Evolutionary conservation across 2,329 filamentous ascomycete species (phyloP), one percentile per base, ranked within the genome.

Genomic region (Fusarium musae): DNA sequence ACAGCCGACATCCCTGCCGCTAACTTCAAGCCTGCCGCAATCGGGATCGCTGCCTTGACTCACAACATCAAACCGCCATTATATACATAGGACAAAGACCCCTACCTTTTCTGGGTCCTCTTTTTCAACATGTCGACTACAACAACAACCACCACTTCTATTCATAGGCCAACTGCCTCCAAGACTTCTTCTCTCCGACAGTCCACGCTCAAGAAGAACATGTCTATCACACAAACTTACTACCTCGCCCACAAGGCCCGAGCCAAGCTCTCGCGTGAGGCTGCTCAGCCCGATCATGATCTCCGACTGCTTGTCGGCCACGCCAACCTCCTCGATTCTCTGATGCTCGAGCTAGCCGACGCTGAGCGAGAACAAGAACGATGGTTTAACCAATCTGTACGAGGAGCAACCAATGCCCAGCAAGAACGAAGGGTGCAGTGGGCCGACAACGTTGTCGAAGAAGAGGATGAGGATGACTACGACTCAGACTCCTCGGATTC

Each of bases 201-300:
- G 53, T 61, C 75, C 65, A 76, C 85, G 57, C 83, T 85, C 75
- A 88, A 93, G 86, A 93, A 95, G 85, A 95, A 93, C 86, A 98
- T 98, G 96, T 97, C 93, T 83, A 93, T 98, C 86, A 97, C 96
- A 34, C 95, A 98, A 86, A 98, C 96, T 71, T 99, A 98, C 92
- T 97, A 94, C 87, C 93, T 98, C 79, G 96, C 96, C 82, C 95
- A 97, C 88, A 96, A 95, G 85, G 96, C 96, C 82, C 92, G 96
- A 83, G 93, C 92, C 79, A 99, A 99, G 94, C 95, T 99, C 81
- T 95, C 95, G 75, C 90, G 89, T 74, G 96, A 98, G 87, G 96
- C 96, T 86, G 91, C 92, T 84, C 92, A 93, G 80, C 88, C 94
- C 79, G 96, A 98, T 82, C 96, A 98, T 89, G 92, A 98, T 87